Percentiles rank a stretch among this genome's conserved stretches.
Evolutionary conservation across 331 rosid species (phyloP).

Genomic region (Phaseolus coccineus): DNA sequence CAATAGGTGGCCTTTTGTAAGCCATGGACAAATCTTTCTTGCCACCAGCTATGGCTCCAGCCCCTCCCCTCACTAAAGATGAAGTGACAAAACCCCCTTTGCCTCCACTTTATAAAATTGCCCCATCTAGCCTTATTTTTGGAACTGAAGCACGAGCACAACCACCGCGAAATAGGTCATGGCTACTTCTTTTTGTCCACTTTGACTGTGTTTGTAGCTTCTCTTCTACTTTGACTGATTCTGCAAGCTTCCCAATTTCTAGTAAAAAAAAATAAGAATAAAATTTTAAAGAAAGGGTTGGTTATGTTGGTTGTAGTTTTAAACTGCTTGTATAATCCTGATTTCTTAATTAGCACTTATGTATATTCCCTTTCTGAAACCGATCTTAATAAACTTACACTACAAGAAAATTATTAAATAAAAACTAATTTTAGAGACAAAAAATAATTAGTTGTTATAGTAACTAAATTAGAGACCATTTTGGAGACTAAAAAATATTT

Average conservation of each 20-base stretch:
- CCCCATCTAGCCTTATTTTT: conserved; percentile 38
- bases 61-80: conserved; percentile 50
- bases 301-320: conserved; percentile 36
- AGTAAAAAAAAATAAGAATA: background rate
- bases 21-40: background rate
- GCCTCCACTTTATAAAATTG: conserved; percentile 48
- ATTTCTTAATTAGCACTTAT: conserved; percentile 38
- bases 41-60: conserved; percentile 77
- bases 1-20: conserved; percentile 49
- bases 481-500: no score
- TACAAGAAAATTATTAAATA: no score
- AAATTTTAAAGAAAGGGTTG: background rate
- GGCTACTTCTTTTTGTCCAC: conserved; percentile 47
- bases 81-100: conserved; percentile 76
- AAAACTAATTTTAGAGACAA: no score
- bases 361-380: conserved; percentile 29
- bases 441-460: no score
- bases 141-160: conserved; percentile 41
- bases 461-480: no score
- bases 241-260: background rate
- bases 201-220: conserved; percentile 55
- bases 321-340: conserved; percentile 40
- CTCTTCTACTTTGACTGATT: conserved; percentile 50
- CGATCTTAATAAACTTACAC: no score
- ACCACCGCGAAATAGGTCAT: conserved; percentile 46